Evolutionary conservation across 306 rosid genomes (phyloP).

Genomic region (Crataegus laevigata): DNA sequence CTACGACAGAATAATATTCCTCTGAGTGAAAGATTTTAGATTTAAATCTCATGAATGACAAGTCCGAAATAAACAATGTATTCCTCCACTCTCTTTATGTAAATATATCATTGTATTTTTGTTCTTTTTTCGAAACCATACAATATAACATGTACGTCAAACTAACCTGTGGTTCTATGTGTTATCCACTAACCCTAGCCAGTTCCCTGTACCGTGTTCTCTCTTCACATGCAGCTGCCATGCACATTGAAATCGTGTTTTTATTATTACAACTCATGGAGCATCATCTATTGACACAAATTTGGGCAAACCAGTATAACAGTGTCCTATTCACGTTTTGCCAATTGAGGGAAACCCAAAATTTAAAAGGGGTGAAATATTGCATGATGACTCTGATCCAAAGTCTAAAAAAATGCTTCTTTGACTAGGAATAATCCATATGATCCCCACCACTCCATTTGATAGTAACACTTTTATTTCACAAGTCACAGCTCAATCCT

Average conservation of each 20-base stretch:
- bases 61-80: too few species aligned
- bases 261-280: conserved; percentile 23
- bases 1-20: too few species aligned
- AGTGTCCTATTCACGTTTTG: conserved; percentile 13
- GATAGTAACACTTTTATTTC: background rate
- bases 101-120: too few species aligned
- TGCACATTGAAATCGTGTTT: conserved; percentile 3
- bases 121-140: too few species aligned
- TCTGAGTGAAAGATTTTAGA: too few species aligned
- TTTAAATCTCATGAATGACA: too few species aligned
- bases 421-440: background rate
- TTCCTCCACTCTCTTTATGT: too few species aligned
- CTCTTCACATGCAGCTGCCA: conserved; percentile 1
- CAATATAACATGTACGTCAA: background rate
- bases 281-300: background rate
- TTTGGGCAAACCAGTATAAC: conserved; percentile 5
- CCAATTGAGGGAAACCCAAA: conserved; percentile 11
- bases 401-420: background rate
- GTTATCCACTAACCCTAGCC: background rate
- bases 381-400: background rate
- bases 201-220: background rate
- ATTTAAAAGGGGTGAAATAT: background rate
- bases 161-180: background rate
- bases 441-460: background rate
- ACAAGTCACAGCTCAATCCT: background rate